Conservation (phyloP, 495 filamentous ascomycete genomes). For the Durotheca rogersii region DNA sequence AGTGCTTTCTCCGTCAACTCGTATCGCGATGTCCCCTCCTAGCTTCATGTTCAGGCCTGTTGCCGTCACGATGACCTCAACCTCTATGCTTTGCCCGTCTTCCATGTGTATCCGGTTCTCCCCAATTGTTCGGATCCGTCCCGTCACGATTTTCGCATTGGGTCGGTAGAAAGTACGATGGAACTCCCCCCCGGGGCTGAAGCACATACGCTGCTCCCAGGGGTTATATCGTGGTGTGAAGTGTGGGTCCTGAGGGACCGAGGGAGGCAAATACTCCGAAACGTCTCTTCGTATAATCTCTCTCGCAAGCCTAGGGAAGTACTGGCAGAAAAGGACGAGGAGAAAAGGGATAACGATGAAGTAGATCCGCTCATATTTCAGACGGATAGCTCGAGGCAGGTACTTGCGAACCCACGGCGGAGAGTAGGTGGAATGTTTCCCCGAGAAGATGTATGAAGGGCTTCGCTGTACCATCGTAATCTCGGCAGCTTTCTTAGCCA, state of each 20-base stretch:
- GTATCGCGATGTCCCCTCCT: constrained; percentile 50
- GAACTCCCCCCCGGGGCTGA: constrained; percentile 72
- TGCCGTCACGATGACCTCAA: constrained; percentile 76
- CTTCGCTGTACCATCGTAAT: constrained; percentile 60
- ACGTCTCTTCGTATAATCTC: constrained; percentile 47
- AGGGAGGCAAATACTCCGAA: constrained; percentile 57
- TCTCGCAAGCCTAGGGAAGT: constrained; percentile 55
- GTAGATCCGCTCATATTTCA: too few relatives aligned
- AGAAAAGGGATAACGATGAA: too few relatives aligned
- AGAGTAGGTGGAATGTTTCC: constrained; percentile 42
- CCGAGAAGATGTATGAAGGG: constrained; percentile 59
- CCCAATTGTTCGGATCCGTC: constrained; percentile 60
- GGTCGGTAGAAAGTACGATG: constrained; percentile 63
- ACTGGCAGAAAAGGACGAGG: too few relatives aligned
- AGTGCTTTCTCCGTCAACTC: constrained; percentile 49
- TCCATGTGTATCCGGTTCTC: constrained; percentile 56
- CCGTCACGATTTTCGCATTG: too few relatives aligned
- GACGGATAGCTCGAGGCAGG: too few relatives aligned
- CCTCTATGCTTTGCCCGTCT: too few relatives aligned
- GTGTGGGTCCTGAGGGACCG: constrained; percentile 66
- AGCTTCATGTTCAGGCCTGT: constrained; percentile 66
- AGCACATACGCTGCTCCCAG: constrained; percentile 73
- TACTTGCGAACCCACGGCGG: too few relatives aligned
- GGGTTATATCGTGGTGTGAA: constrained; percentile 72
- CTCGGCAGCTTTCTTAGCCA: constrained; percentile 49